phyloP scores from a whole-genome alignment of 1,284 basidiomycete genomes.

The Cutaneotrichosporon cavernicola region DNA sequence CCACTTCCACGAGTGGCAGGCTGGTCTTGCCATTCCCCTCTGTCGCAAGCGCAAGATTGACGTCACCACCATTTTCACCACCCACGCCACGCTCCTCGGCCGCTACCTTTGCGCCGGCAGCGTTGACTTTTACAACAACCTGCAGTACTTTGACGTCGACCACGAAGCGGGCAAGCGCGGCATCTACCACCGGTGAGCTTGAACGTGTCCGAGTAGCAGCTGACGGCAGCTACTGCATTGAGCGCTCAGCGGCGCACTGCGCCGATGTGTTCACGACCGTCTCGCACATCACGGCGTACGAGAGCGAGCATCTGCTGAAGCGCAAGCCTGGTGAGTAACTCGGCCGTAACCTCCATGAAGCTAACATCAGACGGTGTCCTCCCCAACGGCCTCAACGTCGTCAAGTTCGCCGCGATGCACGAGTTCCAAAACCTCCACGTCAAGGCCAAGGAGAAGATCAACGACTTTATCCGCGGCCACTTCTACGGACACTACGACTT shows the following conservation, averaged over 20 bases:
- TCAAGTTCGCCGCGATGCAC: conserved; percentile 93
- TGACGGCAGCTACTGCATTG: conserved; percentile 89
- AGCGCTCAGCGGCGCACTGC: conserved; percentile 89
- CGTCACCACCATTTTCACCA: conserved; percentile 96
- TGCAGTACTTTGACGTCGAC: conserved; percentile 98
- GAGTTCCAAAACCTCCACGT: conserved; percentile 97
- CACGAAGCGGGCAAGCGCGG: conserved; percentile 98
- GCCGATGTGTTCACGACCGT: conserved; percentile 98
- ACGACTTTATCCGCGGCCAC: conserved; percentile 95
- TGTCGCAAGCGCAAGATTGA: conserved; percentile 96
- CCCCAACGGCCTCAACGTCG: conserved; percentile 95
- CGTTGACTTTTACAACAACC: conserved; percentile 99
- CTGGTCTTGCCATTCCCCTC: conserved; percentile 91
- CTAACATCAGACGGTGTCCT: conserved; percentile 74
- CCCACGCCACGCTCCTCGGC: conserved; percentile 96
- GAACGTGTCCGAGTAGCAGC: neutral
- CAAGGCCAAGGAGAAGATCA: conserved; percentile 89
- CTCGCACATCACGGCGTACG: conserved; percentile 95
- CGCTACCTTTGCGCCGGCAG: conserved; percentile 96
- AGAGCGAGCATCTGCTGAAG: conserved; percentile 92
- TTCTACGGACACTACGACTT: conserved; percentile 98
- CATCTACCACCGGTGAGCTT: conserved; percentile 64
- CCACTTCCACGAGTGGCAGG: conserved; percentile 99
- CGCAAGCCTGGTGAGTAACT: conserved; percentile 63
- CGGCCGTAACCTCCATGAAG: conserved; percentile 40